Evolutionary conservation across 1,284 basidiomycete genomes (phyloP), one percentile per base, ranked within the genome.

Genomic region (Cutaneotrichosporon sp.): DNA sequence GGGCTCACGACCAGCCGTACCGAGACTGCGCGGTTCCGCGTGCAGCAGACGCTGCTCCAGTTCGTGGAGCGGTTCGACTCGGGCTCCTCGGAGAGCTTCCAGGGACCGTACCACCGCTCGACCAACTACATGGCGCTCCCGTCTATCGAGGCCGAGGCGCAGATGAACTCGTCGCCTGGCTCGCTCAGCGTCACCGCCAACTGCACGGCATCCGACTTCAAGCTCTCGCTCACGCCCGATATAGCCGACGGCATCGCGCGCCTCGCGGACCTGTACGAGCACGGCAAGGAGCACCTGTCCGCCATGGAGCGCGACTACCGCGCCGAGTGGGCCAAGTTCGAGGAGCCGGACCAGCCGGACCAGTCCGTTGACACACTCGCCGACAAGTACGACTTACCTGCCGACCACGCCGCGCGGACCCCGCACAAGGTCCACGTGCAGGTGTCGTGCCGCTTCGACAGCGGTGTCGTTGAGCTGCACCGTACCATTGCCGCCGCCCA

Each of bases 61-160:
- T 95, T 97, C 74, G 84, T 95, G 4, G 80, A 88, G 38, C 80
- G 83, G 90, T 95, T 97, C 76, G 86, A 88, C 68, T 90, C 92
- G 71, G 84, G 86, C 10, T 76, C 84, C 50, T 71, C 86, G 1
- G 77, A 82, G 7, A 89, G 94, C 72, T 97, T 94, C 76, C 79
- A 82, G 11, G 87, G 88, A 2, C 84, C 86, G 49, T 86, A 78
- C 50, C 91, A 95, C 72, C 75, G 82, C 25, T 88, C 88, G 24
- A 82, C 83, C 18, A 95, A 95, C 75, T 84, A 87, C 36, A 84
- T 95, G 65, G 63, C 64, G n/a, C 63, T 79, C 31, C 76, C 76
- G 2, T 69, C 90, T 72, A 90, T 92, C 4, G 84, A 88, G 59
- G 89, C 91, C 86, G 86, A 85, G 59, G 90, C 89, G 0, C 86